Conservation (phyloP, 2,329 filamentous ascomycete genomes). For the Aspergillus tubingensis region DNA sequence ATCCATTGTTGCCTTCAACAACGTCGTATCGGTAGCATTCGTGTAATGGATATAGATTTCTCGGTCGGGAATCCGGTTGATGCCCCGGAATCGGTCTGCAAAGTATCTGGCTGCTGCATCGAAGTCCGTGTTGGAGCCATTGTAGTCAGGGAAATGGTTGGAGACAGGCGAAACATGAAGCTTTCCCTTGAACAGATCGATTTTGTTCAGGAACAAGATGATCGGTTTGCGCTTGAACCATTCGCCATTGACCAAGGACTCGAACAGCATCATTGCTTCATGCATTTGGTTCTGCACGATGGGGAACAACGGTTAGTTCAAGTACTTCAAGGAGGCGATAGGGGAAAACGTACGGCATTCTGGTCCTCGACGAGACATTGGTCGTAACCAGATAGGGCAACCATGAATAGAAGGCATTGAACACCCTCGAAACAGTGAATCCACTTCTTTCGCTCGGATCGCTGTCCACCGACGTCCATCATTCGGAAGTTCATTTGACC, state of each 20-base stretch:
- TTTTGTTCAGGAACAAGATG: constrained; percentile 85
- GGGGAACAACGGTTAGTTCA: constrained; percentile 17
- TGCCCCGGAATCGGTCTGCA: constrained; percentile 74
- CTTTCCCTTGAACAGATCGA: constrained; percentile 81
- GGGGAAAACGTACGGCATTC: constrained; percentile 72
- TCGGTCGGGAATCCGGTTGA: constrained; percentile 65
- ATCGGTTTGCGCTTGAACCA: constrained; percentile 82
- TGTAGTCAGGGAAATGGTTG: constrained; percentile 77
- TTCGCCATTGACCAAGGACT: constrained; percentile 81
- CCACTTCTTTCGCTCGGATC: constrained; percentile 96
- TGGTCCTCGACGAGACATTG: constrained; percentile 96
- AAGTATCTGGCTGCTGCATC: constrained; percentile 79
- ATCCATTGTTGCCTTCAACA: constrained; percentile 83
- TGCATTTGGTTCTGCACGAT: constrained; percentile 79
- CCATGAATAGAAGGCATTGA: constrained; percentile 87
- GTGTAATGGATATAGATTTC: constrained; percentile 63
- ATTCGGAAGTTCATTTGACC: constrained; percentile 93
- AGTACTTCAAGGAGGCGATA: not conserved
- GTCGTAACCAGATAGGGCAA: constrained; percentile 94
- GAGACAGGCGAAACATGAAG: constrained; percentile 69
- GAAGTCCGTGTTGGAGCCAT: constrained; percentile 69
- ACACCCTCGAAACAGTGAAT: constrained; percentile 96
- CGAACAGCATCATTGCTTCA: constrained; percentile 83
- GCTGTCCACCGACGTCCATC: constrained; percentile 92
- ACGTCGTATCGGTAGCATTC: constrained; percentile 66